Evolutionary conservation across 768 basidiomycete species (phyloP).

Genomic region (Lactarius trivialis): DNA sequence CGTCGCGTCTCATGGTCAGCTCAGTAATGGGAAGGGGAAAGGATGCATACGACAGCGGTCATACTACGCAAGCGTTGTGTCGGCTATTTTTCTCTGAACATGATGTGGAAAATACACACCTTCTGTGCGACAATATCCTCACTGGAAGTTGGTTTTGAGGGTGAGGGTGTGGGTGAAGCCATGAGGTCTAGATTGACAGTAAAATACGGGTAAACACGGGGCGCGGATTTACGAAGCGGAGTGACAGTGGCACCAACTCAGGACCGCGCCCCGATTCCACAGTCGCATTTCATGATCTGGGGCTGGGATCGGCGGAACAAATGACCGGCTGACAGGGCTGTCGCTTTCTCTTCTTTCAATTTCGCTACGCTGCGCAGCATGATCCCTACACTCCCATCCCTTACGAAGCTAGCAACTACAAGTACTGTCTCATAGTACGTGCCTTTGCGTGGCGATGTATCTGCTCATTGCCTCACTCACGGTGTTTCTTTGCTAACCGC

Average conservation of each 20-base stretch:
- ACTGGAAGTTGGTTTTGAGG: conserved; percentile 64
- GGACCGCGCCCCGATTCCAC: not conserved
- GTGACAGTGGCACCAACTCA: not conserved
- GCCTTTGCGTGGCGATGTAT: no score
- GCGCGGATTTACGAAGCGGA: not conserved
- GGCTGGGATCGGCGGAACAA: not conserved
- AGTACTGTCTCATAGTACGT: no score
- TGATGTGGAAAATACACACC: conserved; percentile 36
- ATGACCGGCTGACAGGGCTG: not conserved
- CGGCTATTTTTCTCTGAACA: not conserved
- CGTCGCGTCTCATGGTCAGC: conserved; percentile 1
- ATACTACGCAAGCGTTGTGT: conserved; percentile 42
- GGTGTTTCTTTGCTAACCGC: not conserved
- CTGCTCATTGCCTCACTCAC: not conserved
- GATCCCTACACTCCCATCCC: not conserved
- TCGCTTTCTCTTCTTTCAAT: not conserved
- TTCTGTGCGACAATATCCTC: conserved; percentile 90
- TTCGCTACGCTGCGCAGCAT: not conserved
- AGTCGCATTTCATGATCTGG: not conserved
- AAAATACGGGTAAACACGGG: conserved; percentile 16
- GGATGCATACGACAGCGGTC: conserved; percentile 57
- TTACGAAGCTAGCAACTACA: no score
- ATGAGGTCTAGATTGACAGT: conserved; percentile 27
- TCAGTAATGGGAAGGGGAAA: not conserved
- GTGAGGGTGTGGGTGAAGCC: conserved; percentile 35